These are phyloP conservation scores for Cordyceps javanica DNA, from an alignment of 2,329 filamentous ascomycete species.

Conservation along the genomic window DNA sequence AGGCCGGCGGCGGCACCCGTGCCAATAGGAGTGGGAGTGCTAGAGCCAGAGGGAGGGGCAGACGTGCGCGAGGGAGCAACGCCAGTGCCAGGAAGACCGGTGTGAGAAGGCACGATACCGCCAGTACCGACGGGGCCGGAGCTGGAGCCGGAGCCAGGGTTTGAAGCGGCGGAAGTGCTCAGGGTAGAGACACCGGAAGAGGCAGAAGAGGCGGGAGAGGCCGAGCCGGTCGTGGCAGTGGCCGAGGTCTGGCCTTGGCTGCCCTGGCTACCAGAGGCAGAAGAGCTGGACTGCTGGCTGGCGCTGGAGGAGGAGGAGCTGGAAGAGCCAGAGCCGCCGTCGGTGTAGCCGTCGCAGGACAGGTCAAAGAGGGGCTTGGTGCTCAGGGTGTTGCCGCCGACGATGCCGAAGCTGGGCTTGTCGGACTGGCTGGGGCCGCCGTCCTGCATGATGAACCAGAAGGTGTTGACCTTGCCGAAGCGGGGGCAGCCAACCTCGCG, in stretches of 20 bases:
- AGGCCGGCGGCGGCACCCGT: constrained; percentile 19
- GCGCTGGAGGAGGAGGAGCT: constrained; percentile 17
- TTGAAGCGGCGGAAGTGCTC: constrained; percentile 20
- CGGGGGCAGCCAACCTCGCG: constrained; percentile 67
- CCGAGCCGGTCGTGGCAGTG: background rate
- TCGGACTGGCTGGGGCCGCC: constrained; percentile 45
- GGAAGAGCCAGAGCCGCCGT: constrained; percentile 10
- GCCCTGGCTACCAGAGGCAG: constrained; percentile 12
- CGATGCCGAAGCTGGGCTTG: constrained; percentile 65
- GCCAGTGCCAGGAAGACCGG: constrained; percentile 15
- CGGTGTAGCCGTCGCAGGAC: constrained; percentile 40
- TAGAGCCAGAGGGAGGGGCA: background rate
- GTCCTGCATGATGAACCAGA: constrained; percentile 75
- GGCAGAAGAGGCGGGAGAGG: background rate
- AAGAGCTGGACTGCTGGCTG: constrained; percentile 18
- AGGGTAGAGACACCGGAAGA: constrained; percentile 12
- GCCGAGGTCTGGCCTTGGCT: constrained; percentile 6
- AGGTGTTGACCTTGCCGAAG: constrained; percentile 59
- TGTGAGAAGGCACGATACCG: background rate
- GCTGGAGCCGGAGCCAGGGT: constrained; percentile 23
- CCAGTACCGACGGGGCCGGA: constrained; percentile 15
- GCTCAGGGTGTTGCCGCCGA: constrained; percentile 44
- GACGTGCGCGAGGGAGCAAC: background rate
- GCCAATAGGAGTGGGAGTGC: background rate
- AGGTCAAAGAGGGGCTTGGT: constrained; percentile 57